Conservation (phyloP, 768 basidiomycete species). For the Lactarius deliciosus region DNA sequence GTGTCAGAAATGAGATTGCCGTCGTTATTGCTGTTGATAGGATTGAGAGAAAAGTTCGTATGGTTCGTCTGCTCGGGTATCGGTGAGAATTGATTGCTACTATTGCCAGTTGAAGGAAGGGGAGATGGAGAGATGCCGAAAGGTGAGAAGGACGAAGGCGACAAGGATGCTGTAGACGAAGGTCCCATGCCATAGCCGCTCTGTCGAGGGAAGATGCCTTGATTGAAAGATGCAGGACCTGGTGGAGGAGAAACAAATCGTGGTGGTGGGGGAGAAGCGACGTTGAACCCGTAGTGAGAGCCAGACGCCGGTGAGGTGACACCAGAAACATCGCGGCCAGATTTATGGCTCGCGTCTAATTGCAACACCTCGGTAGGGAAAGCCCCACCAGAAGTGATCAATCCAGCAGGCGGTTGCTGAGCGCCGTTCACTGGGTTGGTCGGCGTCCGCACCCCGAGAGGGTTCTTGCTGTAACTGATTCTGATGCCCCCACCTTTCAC, state of each 20-base stretch:
- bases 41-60: conserved; percentile 29
- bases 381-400: conserved; percentile 19
- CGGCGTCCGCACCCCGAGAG: conserved; percentile 86
- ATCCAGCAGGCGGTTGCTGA: conserved; percentile 32
- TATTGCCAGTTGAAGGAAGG: conserved; percentile 30
- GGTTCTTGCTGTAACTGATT: conserved; percentile 97
- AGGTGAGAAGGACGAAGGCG: conserved; percentile 38
- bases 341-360: conserved; percentile 30
- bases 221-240: conserved; percentile 25
- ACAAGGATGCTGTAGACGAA: conserved; percentile 25
- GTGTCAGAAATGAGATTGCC: conserved; percentile 31
- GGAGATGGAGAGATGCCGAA: conserved; percentile 40
- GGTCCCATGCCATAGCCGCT: conserved; percentile 33
- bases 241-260: conserved; percentile 41
- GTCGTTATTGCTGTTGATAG: conserved; percentile 29
- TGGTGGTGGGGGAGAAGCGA: conserved; percentile 39
- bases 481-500: conserved; percentile 97
- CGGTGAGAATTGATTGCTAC: conserved; percentile 31
- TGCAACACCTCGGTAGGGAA: conserved; percentile 27
- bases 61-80: conserved; percentile 32
- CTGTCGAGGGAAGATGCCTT: conserved; percentile 31
- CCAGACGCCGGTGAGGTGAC: conserved; percentile 36
- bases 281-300: conserved; percentile 37
- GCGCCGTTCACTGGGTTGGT: conserved; percentile 44
- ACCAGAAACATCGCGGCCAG: conserved; percentile 35